A percentile compares a stretch with the other conserved stretches of the same genome.
These are phyloP conservation scores for Penicillium odoratum DNA, from an alignment of 495 filamentous ascomycete genomes.

Conservation along the genomic window DNA sequence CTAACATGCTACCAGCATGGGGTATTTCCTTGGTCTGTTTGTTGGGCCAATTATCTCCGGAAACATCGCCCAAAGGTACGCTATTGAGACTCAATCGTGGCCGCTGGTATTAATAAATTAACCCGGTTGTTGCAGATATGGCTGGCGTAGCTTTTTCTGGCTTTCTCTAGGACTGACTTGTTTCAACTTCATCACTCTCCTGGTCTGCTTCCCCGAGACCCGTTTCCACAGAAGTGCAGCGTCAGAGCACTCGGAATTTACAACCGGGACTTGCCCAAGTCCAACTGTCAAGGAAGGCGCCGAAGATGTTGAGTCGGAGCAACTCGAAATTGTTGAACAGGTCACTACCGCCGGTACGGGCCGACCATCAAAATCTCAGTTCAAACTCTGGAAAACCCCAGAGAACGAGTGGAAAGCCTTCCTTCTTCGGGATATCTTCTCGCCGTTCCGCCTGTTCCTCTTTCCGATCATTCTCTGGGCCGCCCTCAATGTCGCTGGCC, in stretches of 20 bases:
- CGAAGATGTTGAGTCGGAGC: background rate
- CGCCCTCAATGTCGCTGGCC: slow-evolving; percentile 48
- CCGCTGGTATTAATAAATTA: too few relatives aligned
- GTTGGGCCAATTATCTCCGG: background rate
- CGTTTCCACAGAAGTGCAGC: slow-evolving; percentile 34
- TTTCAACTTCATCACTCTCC: slow-evolving; percentile 40
- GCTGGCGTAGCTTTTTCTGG: slow-evolving; percentile 57
- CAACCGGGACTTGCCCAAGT: too few relatives aligned
- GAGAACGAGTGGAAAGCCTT: background rate
- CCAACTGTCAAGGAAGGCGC: background rate
- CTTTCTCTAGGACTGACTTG: slow-evolving; percentile 43
- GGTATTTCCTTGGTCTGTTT: background rate
- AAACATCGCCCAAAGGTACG: too few relatives aligned
- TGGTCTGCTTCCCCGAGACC: slow-evolving; percentile 56
- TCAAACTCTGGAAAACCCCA: background rate
- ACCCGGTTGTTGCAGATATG: slow-evolving; percentile 17
- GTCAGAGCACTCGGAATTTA: too few relatives aligned
- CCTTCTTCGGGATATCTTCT: slow-evolving; percentile 15
- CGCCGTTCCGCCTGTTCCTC: slow-evolving; percentile 49
- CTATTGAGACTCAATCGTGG: too few relatives aligned
- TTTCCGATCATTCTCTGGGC: slow-evolving; percentile 59
- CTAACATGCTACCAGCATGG: background rate
- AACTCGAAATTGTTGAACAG: background rate
- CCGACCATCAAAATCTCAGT: background rate
- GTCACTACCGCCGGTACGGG: background rate